These are phyloP conservation scores for Apiospora phragmitis DNA, from an alignment of 2,329 filamentous ascomycete species.

Conservation along the genomic window DNA sequence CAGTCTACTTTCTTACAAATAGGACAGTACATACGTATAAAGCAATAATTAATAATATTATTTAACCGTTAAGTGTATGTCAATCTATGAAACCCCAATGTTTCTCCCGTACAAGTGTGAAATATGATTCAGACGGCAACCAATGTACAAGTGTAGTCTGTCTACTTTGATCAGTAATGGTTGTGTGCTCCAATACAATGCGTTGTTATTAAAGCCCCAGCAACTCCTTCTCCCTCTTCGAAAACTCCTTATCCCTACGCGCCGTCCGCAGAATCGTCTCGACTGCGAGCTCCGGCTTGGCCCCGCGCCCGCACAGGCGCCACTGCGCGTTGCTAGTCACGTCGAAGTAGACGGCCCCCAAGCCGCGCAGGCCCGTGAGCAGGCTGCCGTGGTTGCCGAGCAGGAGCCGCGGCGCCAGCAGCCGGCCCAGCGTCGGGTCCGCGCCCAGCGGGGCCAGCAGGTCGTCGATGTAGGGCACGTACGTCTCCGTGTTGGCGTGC, in stretches of 20 bases:
- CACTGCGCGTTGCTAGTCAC: constrained; percentile 37
- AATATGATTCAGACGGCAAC: not conserved
- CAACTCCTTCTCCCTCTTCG: constrained; percentile 24
- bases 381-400: constrained; percentile 21
- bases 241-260: constrained; percentile 24
- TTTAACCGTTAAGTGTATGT: not conserved
- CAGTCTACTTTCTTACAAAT: not conserved
- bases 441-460: constrained; percentile 35
- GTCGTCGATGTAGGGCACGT: constrained; percentile 33
- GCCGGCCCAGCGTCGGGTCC: constrained; percentile 28
- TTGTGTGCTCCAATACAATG: too few species aligned
- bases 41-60: constrained; percentile 1
- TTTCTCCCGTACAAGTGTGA: not conserved
- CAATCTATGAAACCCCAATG: not conserved
- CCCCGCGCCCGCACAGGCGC: constrained; percentile 35
- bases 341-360: constrained; percentile 37
- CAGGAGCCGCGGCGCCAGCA: constrained; percentile 27
- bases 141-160: not conserved
- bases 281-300: constrained; percentile 28
- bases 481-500: constrained; percentile 29
- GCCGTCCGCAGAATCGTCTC: constrained; percentile 34
- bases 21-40: not conserved
- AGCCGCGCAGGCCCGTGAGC: constrained; percentile 25
- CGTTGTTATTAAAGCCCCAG: not conserved
- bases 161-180: not conserved